Percentiles rank a stretch among this genome's conserved stretches.
phyloP scores from a whole-genome alignment of 306 rosid species.

The Cucurbita moschata region DNA sequence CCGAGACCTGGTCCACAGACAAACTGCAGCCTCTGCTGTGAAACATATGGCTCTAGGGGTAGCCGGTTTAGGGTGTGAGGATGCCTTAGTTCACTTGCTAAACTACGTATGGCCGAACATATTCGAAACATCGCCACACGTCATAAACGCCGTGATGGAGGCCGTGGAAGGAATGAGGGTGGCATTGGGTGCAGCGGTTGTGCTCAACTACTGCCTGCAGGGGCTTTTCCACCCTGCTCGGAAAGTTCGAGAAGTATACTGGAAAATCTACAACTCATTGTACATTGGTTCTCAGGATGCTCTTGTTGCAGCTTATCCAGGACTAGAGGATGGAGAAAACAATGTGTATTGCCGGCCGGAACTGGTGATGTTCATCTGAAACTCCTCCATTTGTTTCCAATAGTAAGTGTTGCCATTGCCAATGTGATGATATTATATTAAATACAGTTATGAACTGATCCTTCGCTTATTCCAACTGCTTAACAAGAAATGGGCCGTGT shows the following conservation, averaged over 20 bases:
- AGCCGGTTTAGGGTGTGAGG: slow-evolving; percentile 97
- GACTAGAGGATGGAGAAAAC: slow-evolving; percentile 46
- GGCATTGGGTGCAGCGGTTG: slow-evolving; percentile 77
- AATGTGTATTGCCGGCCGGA: slow-evolving; percentile 49
- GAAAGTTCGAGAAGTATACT: slow-evolving; percentile 68
- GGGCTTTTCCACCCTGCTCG: slow-evolving; percentile 71
- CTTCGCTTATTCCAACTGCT: neutral
- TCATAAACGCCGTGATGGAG: slow-evolving; percentile 93
- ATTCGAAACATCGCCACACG: slow-evolving; percentile 91
- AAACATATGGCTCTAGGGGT: slow-evolving; percentile 98
- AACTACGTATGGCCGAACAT: slow-evolving; percentile 94
- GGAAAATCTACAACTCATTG: slow-evolving; percentile 63
- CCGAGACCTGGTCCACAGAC: slow-evolving; percentile 90
- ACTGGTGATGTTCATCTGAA: slow-evolving; percentile 41
- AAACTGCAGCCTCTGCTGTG: slow-evolving; percentile 95
- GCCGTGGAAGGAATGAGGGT: slow-evolving; percentile 98
- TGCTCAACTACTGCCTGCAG: slow-evolving; percentile 70
- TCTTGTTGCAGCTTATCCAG: slow-evolving; percentile 57
- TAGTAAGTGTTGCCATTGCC: neutral
- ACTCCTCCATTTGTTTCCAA: neutral
- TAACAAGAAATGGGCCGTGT: neutral
- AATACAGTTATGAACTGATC: neutral
- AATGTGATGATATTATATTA: neutral
- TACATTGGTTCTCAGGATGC: slow-evolving; percentile 72
- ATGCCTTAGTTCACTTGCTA: slow-evolving; percentile 66